Percentiles rank a stretch among this genome's conserved stretches.
phyloP scores from a whole-genome alignment of 2,329 filamentous ascomycete species.

The Aspergillus fijiensis region DNA sequence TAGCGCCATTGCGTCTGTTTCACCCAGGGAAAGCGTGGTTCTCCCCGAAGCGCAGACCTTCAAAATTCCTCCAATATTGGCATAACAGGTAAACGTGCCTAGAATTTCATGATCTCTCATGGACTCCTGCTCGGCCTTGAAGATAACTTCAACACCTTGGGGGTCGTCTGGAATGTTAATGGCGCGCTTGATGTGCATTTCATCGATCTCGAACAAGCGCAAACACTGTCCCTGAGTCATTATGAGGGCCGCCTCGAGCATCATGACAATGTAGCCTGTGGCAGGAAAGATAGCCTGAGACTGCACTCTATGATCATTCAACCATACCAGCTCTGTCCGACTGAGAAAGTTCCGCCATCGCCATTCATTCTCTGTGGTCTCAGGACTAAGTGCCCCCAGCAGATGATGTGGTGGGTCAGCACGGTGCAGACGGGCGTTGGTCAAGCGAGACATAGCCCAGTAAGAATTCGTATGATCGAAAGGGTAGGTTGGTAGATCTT shows the following conservation, averaged over 20 bases:
- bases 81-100: not conserved
- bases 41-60: slow-evolving; percentile 1
- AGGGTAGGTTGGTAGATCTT: not conserved
- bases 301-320: slow-evolving; percentile 26
- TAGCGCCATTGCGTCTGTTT: not conserved
- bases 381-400: slow-evolving; percentile 5
- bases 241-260: slow-evolving; percentile 10
- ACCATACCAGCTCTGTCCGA: slow-evolving; percentile 23
- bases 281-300: slow-evolving; percentile 27
- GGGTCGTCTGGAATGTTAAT: slow-evolving; percentile 1
- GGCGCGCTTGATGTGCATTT: slow-evolving; percentile 2
- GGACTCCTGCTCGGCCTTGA: not conserved
- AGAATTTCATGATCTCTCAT: not conserved
- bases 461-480: slow-evolving; percentile 9
- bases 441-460: slow-evolving; percentile 10
- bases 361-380: slow-evolving; percentile 4
- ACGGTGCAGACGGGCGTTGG: not conserved
- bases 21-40: not conserved
- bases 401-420: not conserved
- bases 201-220: slow-evolving; percentile 1
- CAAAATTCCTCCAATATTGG: not conserved
- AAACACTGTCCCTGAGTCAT: not conserved
- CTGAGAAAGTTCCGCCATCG: slow-evolving; percentile 23
- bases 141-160: not conserved
- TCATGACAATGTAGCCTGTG: slow-evolving; percentile 21